phyloP scores from a whole-genome alignment of 2,329 filamentous ascomycete species.

The Didymellaceae sp. region DNA sequence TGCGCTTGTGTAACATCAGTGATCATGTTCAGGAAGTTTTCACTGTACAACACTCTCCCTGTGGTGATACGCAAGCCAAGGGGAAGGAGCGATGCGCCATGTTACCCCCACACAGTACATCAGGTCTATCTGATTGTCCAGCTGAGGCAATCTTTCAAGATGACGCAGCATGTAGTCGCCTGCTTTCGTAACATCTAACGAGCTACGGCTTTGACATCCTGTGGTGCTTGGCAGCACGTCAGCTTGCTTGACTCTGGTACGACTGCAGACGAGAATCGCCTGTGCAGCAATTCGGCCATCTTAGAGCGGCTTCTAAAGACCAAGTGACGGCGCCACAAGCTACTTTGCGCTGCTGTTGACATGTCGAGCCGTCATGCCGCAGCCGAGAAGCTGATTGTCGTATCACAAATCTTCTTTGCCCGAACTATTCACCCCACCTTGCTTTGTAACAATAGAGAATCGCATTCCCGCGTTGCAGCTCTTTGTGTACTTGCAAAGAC shows the following conservation, averaged over 20 bases:
- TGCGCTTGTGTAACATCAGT: constrained; percentile 8
- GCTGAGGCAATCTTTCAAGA: too few relatives aligned
- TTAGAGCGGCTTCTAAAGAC: constrained; percentile 22
- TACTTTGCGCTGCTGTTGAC: constrained; percentile 15
- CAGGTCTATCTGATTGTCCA: too few relatives aligned
- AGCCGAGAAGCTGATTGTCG: constrained; percentile 17
- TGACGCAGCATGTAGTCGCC: constrained; percentile 4
- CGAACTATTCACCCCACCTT: constrained; percentile 31
- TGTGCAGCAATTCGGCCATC: constrained; percentile 17
- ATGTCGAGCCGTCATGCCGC: constrained; percentile 12
- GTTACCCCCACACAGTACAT: too few relatives aligned
- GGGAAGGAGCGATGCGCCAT: too few relatives aligned
- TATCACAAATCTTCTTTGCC: constrained; percentile 17
- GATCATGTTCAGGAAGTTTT: not conserved
- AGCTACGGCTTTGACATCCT: constrained; percentile 21
- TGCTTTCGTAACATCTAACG: too few relatives aligned
- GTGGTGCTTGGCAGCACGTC: constrained; percentile 23
- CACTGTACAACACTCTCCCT: constrained; percentile 4
- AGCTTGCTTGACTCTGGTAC: constrained; percentile 19
- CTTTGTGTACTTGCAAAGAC: not conserved
- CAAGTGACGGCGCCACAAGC: constrained; percentile 23
- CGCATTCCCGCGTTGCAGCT: constrained; percentile 8
- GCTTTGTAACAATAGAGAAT: constrained; percentile 16
- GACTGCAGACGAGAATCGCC: constrained; percentile 21
- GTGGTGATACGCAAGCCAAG: not conserved